These are phyloP conservation scores for Apiotrichum mycotoxinovorans DNA, from an alignment of 1,284 basidiomycete genomes.

Conservation along the genomic window DNA sequence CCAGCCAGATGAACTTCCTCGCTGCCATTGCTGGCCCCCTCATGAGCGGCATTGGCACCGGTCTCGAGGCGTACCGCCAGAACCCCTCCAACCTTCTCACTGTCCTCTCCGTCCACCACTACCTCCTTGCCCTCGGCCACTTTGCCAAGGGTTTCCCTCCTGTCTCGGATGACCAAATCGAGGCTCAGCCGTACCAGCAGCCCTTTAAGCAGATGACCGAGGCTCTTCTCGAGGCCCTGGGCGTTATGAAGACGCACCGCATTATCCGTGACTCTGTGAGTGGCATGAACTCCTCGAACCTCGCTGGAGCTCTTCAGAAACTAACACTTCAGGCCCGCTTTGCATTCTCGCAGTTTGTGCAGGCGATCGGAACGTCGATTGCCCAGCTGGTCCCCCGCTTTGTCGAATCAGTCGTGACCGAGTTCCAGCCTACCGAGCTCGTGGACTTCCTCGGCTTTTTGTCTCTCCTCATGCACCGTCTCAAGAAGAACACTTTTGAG, in stretches of 20 bases:
- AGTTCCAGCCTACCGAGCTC: conserved; percentile 88
- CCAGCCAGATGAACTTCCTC: conserved; percentile 70
- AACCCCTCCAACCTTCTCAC: conserved; percentile 53
- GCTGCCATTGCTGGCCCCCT: conserved; percentile 77
- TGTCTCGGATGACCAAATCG: conserved; percentile 66
- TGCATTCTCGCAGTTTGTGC: conserved; percentile 89
- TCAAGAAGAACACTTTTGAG: conserved; percentile 59
- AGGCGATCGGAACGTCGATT: conserved; percentile 73
- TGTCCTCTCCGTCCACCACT: conserved; percentile 88
- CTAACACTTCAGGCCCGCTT: conserved; percentile 66
- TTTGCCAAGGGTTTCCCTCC: conserved; percentile 97
- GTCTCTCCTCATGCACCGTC: conserved; percentile 81
- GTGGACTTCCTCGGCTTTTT: conserved; percentile 96
- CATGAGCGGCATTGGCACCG: conserved; percentile 69
- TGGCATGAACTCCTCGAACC: conserved; percentile 10
- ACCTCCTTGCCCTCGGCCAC: conserved; percentile 90
- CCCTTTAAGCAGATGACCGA: conserved; percentile 86
- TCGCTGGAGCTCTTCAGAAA: no score
- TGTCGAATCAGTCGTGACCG: conserved; percentile 81
- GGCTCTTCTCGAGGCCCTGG: conserved; percentile 80
- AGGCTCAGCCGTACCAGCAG: conserved; percentile 69
- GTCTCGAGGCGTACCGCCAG: conserved; percentile 55
- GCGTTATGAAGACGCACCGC: conserved; percentile 81
- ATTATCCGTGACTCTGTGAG: conserved; percentile 88
- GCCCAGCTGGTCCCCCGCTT: conserved; percentile 54